Base-by-base conservation (phyloP, 2,329 filamentous ascomycete species). In the Cladosporium cucumerinum region DNA sequence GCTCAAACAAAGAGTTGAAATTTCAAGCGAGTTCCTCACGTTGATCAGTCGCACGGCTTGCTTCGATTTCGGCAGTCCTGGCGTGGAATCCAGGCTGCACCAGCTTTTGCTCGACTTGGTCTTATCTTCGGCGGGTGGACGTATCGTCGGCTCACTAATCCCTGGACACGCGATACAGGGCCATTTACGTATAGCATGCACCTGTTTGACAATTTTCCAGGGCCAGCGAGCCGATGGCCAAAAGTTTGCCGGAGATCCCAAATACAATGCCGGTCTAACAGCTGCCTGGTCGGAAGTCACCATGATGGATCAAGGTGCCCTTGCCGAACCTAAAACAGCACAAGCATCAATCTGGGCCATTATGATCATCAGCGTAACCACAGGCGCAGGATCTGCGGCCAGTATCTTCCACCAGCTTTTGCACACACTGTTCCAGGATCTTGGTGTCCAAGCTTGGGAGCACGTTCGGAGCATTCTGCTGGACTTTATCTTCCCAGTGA, bases 401-500 rank as follows among this genome's bases (percentile, higher is more conserved):
- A 64, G 55, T 36, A 59, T 64, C 32, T 64, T 64, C 52, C 62
- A 64, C 34, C 67, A 69, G 57, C 60, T 70, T 18, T 34, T 74
- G 18, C 61, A 62, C 32, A 65, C 61, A 2, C 49, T 75, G 49
- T 68, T 74, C 57, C 67, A 69, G 30, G 69, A 74, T 59, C 59
- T 75, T 36, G 70, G 74, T 57, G 64, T 76, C 21, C 64, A 61
- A 25, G 69, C 70, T 8, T 76, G 74, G 74, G 72, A 72, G 43
- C 69, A 74, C 51, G 72, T 76, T 7, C 70, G 74, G 18, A 71
- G 69, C 11, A 70, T 76, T 10, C 49, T 76, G 51, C 66, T 74
- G 16, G 72, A 73, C 25, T 76, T 76, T 66, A 75, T 75, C 34
- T 76, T 74, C 58, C 74, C 74, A 10, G 73, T 71, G 48, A 74